Evolutionary conservation across 345 rosid species (phyloP).

Genomic region (Eucalyptus victrix): DNA sequence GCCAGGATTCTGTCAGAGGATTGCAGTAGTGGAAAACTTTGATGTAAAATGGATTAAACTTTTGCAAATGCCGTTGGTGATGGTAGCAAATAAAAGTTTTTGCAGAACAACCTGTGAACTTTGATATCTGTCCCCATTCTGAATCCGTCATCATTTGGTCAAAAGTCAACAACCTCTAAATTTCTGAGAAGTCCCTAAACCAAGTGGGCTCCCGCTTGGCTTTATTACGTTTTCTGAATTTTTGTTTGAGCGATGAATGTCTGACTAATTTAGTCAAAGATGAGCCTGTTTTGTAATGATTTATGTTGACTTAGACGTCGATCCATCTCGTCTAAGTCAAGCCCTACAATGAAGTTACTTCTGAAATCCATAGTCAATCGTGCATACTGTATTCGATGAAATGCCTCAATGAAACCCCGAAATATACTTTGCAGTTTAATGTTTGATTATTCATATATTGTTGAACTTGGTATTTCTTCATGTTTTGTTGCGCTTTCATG

Average conservation of each 20-base stretch:
- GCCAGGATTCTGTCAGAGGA: neutral
- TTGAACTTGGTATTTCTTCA: no score
- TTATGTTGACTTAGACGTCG: no score
- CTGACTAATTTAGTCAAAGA: neutral
- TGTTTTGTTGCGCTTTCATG: no score
- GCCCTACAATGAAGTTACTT: no score
- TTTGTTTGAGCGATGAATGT: neutral
- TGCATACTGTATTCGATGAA: no score
- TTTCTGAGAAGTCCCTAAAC: neutral
- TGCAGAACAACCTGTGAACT: neutral
- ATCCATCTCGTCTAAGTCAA: no score
- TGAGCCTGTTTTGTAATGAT: no score
- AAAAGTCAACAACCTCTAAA: neutral
- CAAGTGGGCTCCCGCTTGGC: neutral
- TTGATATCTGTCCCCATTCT: neutral
- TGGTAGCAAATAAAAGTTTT: neutral
- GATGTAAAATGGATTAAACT: conserved; percentile 43
- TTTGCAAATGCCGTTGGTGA: conserved; percentile 33
- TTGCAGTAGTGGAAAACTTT: conserved; percentile 25
- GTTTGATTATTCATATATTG: no score
- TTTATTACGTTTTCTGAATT: neutral
- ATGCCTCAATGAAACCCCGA: no score
- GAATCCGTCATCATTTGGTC: neutral
- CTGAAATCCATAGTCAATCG: no score
- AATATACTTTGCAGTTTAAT: no score